These are phyloP conservation scores for Colletotrichum tofieldiae DNA, from an alignment of 2,329 filamentous ascomycete genomes.

Conservation along the genomic window DNA sequence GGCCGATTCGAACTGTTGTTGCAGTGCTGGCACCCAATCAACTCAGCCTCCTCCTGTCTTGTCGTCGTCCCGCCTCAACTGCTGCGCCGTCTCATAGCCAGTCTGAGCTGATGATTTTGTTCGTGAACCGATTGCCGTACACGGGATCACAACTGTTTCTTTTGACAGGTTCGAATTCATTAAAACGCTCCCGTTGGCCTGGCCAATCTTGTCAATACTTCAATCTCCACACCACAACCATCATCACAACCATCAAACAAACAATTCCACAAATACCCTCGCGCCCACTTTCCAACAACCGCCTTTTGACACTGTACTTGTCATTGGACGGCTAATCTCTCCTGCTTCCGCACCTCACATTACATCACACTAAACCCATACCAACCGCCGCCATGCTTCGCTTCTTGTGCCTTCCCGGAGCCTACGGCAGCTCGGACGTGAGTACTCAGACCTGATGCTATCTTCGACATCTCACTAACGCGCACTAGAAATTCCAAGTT, in stretches of 20 bases:
- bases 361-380: conserved; percentile 11
- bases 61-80: conserved; percentile 39
- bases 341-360: conserved; percentile 12
- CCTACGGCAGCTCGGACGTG: conserved; percentile 71
- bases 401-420: conserved; percentile 71
- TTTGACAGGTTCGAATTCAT: conserved; percentile 35
- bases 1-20: conserved; percentile 28
- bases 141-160: conserved; percentile 17
- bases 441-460: conserved; percentile 46
- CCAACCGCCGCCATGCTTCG: conserved; percentile 56
- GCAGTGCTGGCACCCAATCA: conserved; percentile 21
- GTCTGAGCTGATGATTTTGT: conserved; percentile 41
- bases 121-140: conserved; percentile 33
- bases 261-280: conserved; percentile 11
- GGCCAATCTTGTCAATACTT: conserved; percentile 20
- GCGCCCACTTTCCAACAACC: conserved; percentile 4
- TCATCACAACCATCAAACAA: not conserved
- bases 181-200: conserved; percentile 38
- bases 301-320: not conserved
- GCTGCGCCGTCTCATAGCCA: conserved; percentile 40
- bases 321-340: conserved; percentile 12
- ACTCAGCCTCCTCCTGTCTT: conserved; percentile 42
- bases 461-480: conserved; percentile 39
- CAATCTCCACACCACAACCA: conserved; percentile 23
- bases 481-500: conserved; percentile 67